A percentile compares a stretch with the other conserved stretches of the same genome.
phyloP scores from a whole-genome alignment of 2,329 filamentous ascomycete species.

The Aspergillus aculeatinus region DNA sequence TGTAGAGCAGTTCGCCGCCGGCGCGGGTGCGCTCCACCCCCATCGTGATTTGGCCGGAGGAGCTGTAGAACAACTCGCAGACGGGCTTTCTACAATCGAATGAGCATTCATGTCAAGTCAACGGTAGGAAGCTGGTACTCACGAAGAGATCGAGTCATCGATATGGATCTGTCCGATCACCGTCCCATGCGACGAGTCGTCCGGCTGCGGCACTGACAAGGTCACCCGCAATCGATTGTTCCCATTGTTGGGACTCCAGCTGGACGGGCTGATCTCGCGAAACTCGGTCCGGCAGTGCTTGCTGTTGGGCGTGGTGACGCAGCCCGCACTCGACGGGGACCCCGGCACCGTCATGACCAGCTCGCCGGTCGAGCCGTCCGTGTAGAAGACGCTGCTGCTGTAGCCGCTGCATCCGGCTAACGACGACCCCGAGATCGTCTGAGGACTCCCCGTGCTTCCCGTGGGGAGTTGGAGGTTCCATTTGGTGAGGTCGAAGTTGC shows the following conservation, averaged over 20 bases:
- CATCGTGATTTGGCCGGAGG: too few species aligned
- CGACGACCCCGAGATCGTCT: conserved; percentile 19
- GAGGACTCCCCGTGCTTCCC: too few species aligned
- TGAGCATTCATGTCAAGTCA: too few species aligned
- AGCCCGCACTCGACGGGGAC: conserved; percentile 30
- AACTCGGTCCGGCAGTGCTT: conserved; percentile 47
- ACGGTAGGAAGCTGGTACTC: too few species aligned
- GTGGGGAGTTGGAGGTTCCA: conserved; percentile 27
- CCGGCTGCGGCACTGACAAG: too few species aligned
- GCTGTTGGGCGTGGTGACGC: conserved; percentile 44
- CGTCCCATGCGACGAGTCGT: too few species aligned
- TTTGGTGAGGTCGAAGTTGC: conserved; percentile 32
- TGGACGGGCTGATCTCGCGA: conserved; percentile 35
- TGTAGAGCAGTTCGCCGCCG: too few species aligned
- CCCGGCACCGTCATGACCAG: conserved; percentile 45
- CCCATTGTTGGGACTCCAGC: conserved; percentile 34
- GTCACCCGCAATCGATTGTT: conserved; percentile 26
- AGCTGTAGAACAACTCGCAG: too few species aligned
- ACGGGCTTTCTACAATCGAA: too few species aligned
- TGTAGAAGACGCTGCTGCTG: conserved; percentile 39
- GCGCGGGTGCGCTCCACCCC: too few species aligned
- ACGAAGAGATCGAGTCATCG: too few species aligned
- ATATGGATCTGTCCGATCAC: too few species aligned
- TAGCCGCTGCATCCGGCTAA: conserved; percentile 43
- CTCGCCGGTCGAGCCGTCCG: conserved; percentile 31